Base-by-base conservation (phyloP, 176 grass and related monocot species). In the Metroxylon sagu region DNA sequence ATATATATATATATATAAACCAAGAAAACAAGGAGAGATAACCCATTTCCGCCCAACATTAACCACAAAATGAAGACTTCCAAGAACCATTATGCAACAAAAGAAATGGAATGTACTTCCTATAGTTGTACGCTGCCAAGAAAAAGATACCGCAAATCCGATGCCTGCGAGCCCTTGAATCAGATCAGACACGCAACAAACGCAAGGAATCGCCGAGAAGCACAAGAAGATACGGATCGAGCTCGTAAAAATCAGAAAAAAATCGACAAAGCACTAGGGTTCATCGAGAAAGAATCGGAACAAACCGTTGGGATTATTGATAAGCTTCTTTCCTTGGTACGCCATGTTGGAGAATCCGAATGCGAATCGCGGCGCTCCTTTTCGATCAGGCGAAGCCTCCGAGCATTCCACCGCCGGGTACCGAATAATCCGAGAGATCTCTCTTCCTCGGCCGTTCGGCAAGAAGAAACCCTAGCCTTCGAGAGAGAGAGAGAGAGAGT, bases 261-360 rank as follows among this genome's bases (percentile, higher is more conserved):
- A 67, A 50, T 25, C 58, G 57, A 59, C 19, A 21, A 48, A 52
- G 27, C 48, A 21, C 17, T 53, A 25, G 63, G 62, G 49, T 28
- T 26, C 49, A 23, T 6, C 39, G 23, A 52, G 27, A 16, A 48
- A 25, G 7, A n/a, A 39, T 25, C 4, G 53, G 64, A 68, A 19
- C 30, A 76, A 80, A 98, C 93, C 84, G 53, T 92, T 72, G 8
- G 84, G 79, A 62, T 89, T 72, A 55, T 98, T 92, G 82, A 98
- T 85, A 66, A 98, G 84, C 64, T 98, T 98, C 78, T 98, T 98
- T 26, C 87, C 87, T 21, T 89, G 88, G 61, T 76, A 73, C 28
- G 93, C 84, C 93, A 98, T 98, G 76, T 7, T 43, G 35, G 35
- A 43, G 35, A 43, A 43, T 28, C 54, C n/a, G 16, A 71, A 43